Conservation (phyloP, 805 yeast species). For the Gaillardinia entomophila region DNA sequence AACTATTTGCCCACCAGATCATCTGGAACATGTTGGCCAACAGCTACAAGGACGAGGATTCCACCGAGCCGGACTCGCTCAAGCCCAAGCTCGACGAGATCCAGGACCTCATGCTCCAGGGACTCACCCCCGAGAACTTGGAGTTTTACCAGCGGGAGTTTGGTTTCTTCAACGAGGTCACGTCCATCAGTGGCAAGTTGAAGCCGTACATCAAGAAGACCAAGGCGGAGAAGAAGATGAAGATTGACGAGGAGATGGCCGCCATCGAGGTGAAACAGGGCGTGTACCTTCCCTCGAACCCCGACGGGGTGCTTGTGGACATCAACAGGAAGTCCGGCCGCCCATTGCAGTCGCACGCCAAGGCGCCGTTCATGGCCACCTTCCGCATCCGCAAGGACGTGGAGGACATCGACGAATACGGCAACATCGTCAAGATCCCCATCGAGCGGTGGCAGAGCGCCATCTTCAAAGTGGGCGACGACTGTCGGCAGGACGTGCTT, state of each 20-base stretch:
- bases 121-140: conserved; percentile 57
- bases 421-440: conserved; percentile 24
- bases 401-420: conserved; percentile 37
- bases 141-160: conserved; percentile 78
- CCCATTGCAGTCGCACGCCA: conserved; percentile 96
- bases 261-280: conserved; percentile 67
- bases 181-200: conserved; percentile 88
- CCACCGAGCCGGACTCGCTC: conserved; percentile 68
- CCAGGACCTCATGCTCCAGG: conserved; percentile 53
- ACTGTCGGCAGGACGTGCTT: conserved; percentile 94
- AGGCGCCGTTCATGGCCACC: conserved; percentile 97
- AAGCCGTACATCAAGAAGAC: conserved; percentile 92
- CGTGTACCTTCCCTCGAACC: conserved; percentile 92
- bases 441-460: conserved; percentile 87
- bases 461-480: conserved; percentile 98
- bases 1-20: conserved; percentile 92
- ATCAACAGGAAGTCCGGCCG: conserved; percentile 88
- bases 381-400: conserved; percentile 71
- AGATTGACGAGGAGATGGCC: conserved; percentile 94
- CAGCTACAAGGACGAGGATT: conserved; percentile 84
- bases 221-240: conserved; percentile 92
- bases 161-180: conserved; percentile 83
- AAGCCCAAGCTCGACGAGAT: conserved; percentile 81
- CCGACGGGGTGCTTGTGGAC: conserved; percentile 90
- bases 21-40: conserved; percentile 98